Evolutionary conservation across 2,329 filamentous ascomycete genomes (phyloP), one percentile per base, ranked within the genome.

Genomic region (Fusarium continuum): DNA sequence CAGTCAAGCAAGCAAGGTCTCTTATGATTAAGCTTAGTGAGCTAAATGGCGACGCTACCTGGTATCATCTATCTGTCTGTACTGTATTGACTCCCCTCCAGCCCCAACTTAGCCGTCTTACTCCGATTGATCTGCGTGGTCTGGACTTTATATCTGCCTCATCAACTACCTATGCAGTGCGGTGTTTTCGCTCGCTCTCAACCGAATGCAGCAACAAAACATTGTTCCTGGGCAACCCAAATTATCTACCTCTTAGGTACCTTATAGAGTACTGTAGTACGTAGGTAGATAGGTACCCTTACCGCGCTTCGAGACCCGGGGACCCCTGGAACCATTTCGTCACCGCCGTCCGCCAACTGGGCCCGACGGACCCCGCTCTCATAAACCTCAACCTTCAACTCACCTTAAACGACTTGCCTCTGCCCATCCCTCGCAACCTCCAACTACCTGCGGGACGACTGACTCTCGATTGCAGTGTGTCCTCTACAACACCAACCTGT

Each of bases 271-370:
- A n/a, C n/a, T n/a, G n/a, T n/a, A n/a, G n/a, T n/a, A n/a, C n/a
- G n/a, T n/a, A n/a, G n/a, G n/a, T n/a, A n/a, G n/a, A n/a, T 56
- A 31, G 36, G 39, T 55, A 35, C 57, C 58, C 48, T 56, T 58
- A 53, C 62, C 52, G 40, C 62, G 45, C 50, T 57, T 57, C 51
- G 10, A 45, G 43, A 31, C 14, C 34, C n/a, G n/a, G n/a, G n/a
- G n/a, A n/a, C 55, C 49, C 46, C 61, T 58, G 63, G 52, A 58
- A 19, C 36, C 46, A 69, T 71, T 70, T 68, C 68, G 68, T 70
- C 68, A 70, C 68, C 68, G 62, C 68, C 46, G 68, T 58, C 43
- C 63, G 56, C 68, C 51, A 57, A 61, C 57, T 64, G 53, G 63
- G 45, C 62, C 54, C 56, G 54, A 17, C 45, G 51, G 64, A 70